phyloP scores from a whole-genome alignment of 2,329 filamentous ascomycete genomes.

The Cucurbitaria berberidis region DNA sequence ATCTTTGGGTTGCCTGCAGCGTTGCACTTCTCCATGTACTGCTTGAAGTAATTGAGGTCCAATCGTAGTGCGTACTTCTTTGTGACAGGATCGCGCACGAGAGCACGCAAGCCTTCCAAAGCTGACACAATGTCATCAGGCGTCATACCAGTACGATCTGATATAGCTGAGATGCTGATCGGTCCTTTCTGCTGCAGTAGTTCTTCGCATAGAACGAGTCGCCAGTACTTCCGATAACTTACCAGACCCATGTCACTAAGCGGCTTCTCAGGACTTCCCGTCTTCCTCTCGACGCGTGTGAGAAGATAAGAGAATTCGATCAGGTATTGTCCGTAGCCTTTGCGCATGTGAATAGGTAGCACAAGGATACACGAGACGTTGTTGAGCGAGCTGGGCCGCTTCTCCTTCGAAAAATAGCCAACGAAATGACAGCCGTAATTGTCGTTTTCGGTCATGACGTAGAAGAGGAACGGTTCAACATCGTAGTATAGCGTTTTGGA shows the following conservation, averaged over 20 bases:
- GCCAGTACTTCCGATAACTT: slow-evolving; percentile 98
- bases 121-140: slow-evolving; percentile 95
- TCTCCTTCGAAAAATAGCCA: slow-evolving; percentile 99
- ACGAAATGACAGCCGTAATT: slow-evolving; percentile 94
- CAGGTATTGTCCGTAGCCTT: slow-evolving; percentile 93
- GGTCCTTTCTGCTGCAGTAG: slow-evolving; percentile 68
- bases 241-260: slow-evolving; percentile 97
- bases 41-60: slow-evolving; percentile 81
- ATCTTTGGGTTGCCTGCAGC: slow-evolving; percentile 86
- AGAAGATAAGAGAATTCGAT: slow-evolving; percentile 99
- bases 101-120: slow-evolving; percentile 84
- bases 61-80: slow-evolving; percentile 88
- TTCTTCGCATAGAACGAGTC: slow-evolving; percentile 84
- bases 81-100: slow-evolving; percentile 88
- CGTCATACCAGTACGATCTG: slow-evolving; percentile 91
- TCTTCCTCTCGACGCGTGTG: slow-evolving; percentile 90
- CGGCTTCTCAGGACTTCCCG: slow-evolving; percentile 94
- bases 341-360: slow-evolving; percentile 93
- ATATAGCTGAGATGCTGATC: slow-evolving; percentile 69
- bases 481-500: slow-evolving; percentile 99
- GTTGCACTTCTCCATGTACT: slow-evolving; percentile 90
- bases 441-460: slow-evolving; percentile 94
- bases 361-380: slow-evolving; percentile 98
- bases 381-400: slow-evolving; percentile 90
- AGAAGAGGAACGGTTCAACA: slow-evolving; percentile 95